phyloP scores from a whole-genome alignment of 208 protist genomes.

The Trypanosoma boissoni region DNA sequence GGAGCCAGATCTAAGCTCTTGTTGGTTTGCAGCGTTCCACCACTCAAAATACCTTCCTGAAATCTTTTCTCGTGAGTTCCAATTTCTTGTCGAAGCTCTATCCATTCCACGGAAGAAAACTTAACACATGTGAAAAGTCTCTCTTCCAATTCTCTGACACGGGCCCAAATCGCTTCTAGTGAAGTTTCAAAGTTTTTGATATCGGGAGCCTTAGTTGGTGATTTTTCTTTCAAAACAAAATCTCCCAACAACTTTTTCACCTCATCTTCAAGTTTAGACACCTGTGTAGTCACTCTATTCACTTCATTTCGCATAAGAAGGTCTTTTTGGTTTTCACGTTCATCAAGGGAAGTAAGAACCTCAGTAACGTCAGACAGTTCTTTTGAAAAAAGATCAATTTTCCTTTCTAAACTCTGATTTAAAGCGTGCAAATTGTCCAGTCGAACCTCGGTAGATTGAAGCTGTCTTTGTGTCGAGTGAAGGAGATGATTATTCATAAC shows the following conservation, averaged over 20 bases:
- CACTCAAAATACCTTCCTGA: not conserved
- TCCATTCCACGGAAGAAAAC: slow-evolving; percentile 8
- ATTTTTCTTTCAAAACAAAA: not conserved
- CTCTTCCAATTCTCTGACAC: not conserved
- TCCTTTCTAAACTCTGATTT: slow-evolving; percentile 9
- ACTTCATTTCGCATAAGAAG: slow-evolving; percentile 6
- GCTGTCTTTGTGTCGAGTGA: slow-evolving; percentile 9
- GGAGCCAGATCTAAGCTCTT: too few species aligned
- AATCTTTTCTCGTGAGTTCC: not conserved
- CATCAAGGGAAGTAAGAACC: not conserved
- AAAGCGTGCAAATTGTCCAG: slow-evolving; percentile 9
- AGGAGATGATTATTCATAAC: slow-evolving; percentile 3
- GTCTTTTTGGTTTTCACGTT: slow-evolving; percentile 3
- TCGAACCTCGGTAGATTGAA: slow-evolving; percentile 8
- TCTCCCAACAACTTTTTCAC: not conserved
- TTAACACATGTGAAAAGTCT: slow-evolving; percentile 4
- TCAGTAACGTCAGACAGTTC: slow-evolving; percentile 12
- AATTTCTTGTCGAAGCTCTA: not conserved
- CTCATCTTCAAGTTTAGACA: slow-evolving; percentile 1
- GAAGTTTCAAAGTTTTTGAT: not conserved
- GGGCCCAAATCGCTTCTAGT: not conserved
- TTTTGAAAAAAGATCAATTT: slow-evolving; percentile 4
- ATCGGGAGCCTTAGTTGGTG: not conserved
- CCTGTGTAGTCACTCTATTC: slow-evolving; percentile 2
- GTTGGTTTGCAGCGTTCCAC: too few species aligned